Percentiles rank a stretch among this genome's conserved stretches.
Conservation (phyloP, 305 asterid genomes). For the Solanum hybrid region DNA sequence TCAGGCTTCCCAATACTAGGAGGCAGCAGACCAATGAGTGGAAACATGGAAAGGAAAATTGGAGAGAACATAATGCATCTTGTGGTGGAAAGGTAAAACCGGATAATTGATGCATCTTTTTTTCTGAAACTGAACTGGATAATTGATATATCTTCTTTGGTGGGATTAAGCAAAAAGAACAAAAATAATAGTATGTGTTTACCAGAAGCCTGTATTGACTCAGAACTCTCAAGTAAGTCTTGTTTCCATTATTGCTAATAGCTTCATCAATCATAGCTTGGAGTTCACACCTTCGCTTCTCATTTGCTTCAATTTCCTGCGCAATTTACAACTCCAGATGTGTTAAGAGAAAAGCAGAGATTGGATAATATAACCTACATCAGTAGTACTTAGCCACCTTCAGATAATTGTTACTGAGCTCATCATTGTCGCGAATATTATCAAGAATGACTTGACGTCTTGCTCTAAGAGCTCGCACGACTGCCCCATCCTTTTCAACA, state of each 20-base stretch:
- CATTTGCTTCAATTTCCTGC: constrained; percentile 90
- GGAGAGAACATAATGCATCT: not conserved
- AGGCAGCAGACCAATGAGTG: not conserved
- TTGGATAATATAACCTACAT: not conserved
- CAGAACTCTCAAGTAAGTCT: constrained; percentile 78
- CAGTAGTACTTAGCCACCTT: constrained; percentile 37
- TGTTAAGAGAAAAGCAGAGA: constrained; percentile 6
- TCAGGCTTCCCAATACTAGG: not conserved
- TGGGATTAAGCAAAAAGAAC: not conserved
- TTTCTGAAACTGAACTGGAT: not conserved
- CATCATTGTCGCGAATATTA: constrained; percentile 94
- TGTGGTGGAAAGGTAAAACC: not conserved
- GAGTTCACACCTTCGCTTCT: constrained; percentile 64
- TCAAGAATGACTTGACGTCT: constrained; percentile 92
- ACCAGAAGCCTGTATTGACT: constrained; percentile 96
- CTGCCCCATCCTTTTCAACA: constrained; percentile 65
- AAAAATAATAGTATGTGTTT: constrained; percentile 5
- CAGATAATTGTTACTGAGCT: constrained; percentile 73
- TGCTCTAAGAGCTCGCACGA: constrained; percentile 63
- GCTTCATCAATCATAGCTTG: constrained; percentile 88
- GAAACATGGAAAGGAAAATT: not conserved
- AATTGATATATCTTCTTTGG: not conserved
- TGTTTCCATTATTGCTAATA: constrained; percentile 74
- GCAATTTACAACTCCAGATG: constrained; percentile 7
- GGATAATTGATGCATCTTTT: not conserved